These are phyloP conservation scores for Melaleuca quinquenervia DNA, from an alignment of 345 rosid genomes.

Conservation along the genomic window DNA sequence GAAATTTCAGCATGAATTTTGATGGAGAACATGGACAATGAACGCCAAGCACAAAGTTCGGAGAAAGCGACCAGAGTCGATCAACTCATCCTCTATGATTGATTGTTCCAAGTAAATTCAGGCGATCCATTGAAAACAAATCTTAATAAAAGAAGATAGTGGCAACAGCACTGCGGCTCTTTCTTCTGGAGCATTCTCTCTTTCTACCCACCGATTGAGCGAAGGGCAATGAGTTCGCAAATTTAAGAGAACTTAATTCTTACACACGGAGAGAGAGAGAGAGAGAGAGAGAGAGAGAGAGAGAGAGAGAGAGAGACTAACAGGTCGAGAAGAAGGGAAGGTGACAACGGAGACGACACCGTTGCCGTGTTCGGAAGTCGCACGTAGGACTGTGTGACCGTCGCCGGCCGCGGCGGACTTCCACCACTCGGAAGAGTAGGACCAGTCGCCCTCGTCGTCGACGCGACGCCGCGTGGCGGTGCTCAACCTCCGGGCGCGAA, in stretches of 20 bases:
- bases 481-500: conserved; percentile 27
- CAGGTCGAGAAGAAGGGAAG: conserved; percentile 71
- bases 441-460: conserved; percentile 87
- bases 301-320: conserved; percentile 19
- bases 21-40: background rate
- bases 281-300: background rate
- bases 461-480: conserved; percentile 17
- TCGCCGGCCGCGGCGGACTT: conserved; percentile 20
- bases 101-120: background rate
- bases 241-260: background rate
- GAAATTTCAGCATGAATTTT: background rate
- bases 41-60: background rate
- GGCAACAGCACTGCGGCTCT: background rate
- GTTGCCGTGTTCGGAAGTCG: conserved; percentile 50
- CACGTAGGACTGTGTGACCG: conserved; percentile 31
- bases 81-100: background rate
- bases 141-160: background rate
- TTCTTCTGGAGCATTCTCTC: background rate
- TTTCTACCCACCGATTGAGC: background rate
- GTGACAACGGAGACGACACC: conserved; percentile 76
- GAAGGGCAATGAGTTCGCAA: background rate
- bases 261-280: too few species aligned
- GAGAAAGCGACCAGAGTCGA: background rate
- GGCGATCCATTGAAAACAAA: background rate
- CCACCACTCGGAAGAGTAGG: conserved; percentile 86